Conservation (phyloP, 2,329 filamentous ascomycete species). For the Lecanicillium sp. region DNA sequence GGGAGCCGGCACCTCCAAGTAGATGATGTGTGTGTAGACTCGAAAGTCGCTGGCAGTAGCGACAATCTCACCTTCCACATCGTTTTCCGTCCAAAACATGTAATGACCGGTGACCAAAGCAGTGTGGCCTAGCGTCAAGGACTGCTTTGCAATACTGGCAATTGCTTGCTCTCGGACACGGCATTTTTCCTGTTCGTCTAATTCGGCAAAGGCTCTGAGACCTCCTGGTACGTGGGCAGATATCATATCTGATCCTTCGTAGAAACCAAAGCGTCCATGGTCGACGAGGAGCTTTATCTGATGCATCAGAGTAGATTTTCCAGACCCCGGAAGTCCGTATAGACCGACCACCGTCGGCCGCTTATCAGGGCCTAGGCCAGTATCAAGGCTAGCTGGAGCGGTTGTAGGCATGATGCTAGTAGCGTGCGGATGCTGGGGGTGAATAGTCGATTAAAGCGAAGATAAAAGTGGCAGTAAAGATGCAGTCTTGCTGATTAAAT, state of each 20-base stretch:
- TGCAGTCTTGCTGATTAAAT: background rate
- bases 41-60: slow-evolving; percentile 40
- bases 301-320: slow-evolving; percentile 42
- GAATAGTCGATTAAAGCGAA: background rate
- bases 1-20: slow-evolving; percentile 38
- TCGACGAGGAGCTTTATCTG: slow-evolving; percentile 32
- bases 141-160: slow-evolving; percentile 33
- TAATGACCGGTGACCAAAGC: slow-evolving; percentile 51
- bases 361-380: background rate
- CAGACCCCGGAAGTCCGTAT: slow-evolving; percentile 49
- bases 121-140: slow-evolving; percentile 24
- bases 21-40: slow-evolving; percentile 53
- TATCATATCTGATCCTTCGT: slow-evolving; percentile 48
- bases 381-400: background rate
- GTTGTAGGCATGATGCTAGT: background rate
- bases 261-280: slow-evolving; percentile 35
- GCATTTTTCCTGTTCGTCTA: slow-evolving; percentile 31
- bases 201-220: slow-evolving; percentile 39
- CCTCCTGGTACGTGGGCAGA: slow-evolving; percentile 36
- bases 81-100: slow-evolving; percentile 45
- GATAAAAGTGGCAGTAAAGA: too few species aligned
- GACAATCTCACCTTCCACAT: slow-evolving; percentile 26
- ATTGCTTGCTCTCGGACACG: slow-evolving; percentile 41
- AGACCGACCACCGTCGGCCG: slow-evolving; percentile 43
- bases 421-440: background rate